These are phyloP conservation scores for Neolentinus lepideus DNA, from an alignment of 1,284 basidiomycete genomes.

Conservation along the genomic window DNA sequence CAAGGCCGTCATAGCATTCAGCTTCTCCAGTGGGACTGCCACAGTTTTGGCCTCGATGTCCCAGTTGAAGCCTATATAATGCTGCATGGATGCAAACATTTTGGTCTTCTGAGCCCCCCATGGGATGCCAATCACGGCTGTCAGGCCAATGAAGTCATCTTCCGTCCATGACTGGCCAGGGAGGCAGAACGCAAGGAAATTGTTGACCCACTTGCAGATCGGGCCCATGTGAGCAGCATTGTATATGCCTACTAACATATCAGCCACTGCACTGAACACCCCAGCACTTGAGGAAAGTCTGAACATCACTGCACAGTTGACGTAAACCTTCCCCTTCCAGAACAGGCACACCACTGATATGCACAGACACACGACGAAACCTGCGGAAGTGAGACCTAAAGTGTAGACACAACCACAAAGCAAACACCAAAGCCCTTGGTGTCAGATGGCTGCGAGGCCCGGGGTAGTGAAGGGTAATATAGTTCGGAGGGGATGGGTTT, in stretches of 20 bases:
- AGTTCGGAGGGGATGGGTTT: no score
- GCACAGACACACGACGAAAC: no score
- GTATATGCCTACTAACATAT: constrained; percentile 28
- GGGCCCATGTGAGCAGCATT: constrained; percentile 13
- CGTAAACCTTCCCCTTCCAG: no score
- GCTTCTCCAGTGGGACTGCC: constrained; percentile 22
- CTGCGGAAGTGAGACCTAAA: no score
- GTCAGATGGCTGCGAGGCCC: no score
- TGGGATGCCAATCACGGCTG: constrained; percentile 20
- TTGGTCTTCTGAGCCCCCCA: constrained; percentile 24
- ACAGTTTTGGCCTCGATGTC: constrained; percentile 19
- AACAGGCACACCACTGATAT: no score
- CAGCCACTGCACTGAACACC: constrained; percentile 28
- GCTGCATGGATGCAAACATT: constrained; percentile 15
- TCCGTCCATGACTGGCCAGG: constrained; percentile 20
- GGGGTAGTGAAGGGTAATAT: no score
- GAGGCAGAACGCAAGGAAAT: constrained; percentile 26
- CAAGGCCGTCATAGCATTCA: constrained; percentile 4
- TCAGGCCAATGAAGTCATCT: constrained; percentile 21
- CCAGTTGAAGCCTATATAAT: constrained; percentile 33
- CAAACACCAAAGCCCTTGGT: no score
- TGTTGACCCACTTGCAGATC: constrained; percentile 33
- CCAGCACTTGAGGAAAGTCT: no score
- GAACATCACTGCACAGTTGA: no score
- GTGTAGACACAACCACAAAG: no score